These are phyloP conservation scores for Paraleonurus japonicus DNA, from an alignment of 257 asterid species.

Conservation along the genomic window DNA sequence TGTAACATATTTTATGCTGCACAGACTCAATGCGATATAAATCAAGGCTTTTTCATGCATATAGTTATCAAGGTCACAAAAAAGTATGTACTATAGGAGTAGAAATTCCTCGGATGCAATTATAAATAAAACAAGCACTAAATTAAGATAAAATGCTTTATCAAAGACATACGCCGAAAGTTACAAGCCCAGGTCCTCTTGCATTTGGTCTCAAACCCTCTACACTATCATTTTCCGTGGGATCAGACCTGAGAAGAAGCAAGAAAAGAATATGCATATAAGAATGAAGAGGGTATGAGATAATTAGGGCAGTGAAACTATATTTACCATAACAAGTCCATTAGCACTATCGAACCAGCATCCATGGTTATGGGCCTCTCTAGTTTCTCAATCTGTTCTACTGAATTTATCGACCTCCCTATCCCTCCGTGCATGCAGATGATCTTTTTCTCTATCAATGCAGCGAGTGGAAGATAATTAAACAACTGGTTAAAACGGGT, in stretches of 20 bases:
- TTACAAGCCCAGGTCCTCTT: constrained; percentile 99
- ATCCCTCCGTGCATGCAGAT: constrained; percentile 99
- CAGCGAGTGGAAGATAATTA: constrained; percentile 95
- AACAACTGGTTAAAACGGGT: constrained; percentile 95
- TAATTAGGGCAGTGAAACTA: constrained; percentile 19
- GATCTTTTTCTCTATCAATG: constrained; percentile 95
- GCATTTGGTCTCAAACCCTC: constrained; percentile 99
- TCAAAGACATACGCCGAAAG: constrained; percentile 79
- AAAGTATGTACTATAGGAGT: not conserved
- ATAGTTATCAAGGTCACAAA: not conserved
- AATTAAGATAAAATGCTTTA: constrained; percentile 18
- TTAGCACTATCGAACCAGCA: constrained; percentile 90
- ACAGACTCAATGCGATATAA: not conserved
- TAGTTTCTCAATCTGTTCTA: constrained; percentile 95
- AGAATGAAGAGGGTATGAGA: constrained; percentile 3
- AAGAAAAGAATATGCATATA: constrained; percentile 1
- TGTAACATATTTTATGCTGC: not conserved
- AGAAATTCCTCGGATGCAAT: not conserved
- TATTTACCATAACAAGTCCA: constrained; percentile 94
- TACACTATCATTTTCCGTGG: constrained; percentile 96
- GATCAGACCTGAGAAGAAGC: constrained; percentile 82
- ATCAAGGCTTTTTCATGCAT: not conserved
- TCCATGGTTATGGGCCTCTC: constrained; percentile 99
- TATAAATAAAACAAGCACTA: not conserved
- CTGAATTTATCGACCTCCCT: constrained; percentile 90